Base-by-base conservation (phyloP, 257 asterid species). In the Solanum okadae region DNA sequence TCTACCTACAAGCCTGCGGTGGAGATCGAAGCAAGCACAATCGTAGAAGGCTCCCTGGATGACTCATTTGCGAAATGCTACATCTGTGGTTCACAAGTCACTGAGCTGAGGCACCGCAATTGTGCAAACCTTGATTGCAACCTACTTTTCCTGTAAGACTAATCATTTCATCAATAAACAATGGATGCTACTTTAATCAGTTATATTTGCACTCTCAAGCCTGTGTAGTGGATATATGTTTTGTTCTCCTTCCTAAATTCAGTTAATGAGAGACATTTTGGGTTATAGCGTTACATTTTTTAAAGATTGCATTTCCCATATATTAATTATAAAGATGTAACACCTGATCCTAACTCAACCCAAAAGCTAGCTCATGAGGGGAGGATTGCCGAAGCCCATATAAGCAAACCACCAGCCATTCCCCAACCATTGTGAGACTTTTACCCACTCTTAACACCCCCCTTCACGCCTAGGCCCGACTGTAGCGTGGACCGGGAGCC, bases 101-200 rank as follows among this genome's bases (percentile, higher is more conserved):
- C 94, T 13, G 97, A 94, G 90, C 72, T 95, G 92, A 96, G 95
- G 92, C 98, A 96, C 83, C 98, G 98, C 56, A 96, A 95, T 85
- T 96, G 99, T 87, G 99, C 98, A 86, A 96, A 95, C 91, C 93
- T 96, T 7, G 98, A 96, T 78, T 96, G 99, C 94, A 96, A 96
- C 94, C 94, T 94, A 37, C 99, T 96, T 91, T 96, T 94, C 93
- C 93, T 96, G 98, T 96, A 92, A 96, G 99, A 92, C 33, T 46
- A 68, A 31, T 49, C 72, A 78, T 63, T 79, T 38, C 63, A 63
- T 84, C 44, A 70, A 37, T 46, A 29, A 18, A 79, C 34, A 75
- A 77, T 37, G 81, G 78, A 85, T 85, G 56, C 42, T 85, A 25
- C 87, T 86, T 29, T 67, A 86, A 44, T 76, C 84, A 82, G 40